A percentile compares a stretch with the other conserved stretches of the same genome.
Evolutionary conservation across 1,284 basidiomycete species (phyloP).

Genomic region (Wolfiporia cocos): DNA sequence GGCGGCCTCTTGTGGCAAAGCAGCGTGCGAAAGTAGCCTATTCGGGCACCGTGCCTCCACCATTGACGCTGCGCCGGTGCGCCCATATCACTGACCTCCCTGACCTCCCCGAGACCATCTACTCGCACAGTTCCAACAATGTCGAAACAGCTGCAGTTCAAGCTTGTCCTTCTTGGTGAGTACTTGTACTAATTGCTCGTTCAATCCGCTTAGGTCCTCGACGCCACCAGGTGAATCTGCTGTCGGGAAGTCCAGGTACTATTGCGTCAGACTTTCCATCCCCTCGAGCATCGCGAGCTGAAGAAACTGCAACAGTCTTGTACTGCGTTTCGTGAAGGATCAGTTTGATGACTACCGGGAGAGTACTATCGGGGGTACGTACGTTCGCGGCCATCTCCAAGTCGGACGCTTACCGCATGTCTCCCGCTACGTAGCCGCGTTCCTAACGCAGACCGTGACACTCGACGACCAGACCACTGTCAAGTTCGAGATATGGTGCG

Average conservation of each 20-base stretch:
- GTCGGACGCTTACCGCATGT: not conserved
- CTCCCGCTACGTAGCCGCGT: conserved; percentile 62
- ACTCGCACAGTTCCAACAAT: conserved; percentile 51
- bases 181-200: conserved; percentile 6
- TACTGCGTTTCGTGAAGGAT: conserved; percentile 93
- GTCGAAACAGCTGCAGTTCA: conserved; percentile 85
- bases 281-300: no score
- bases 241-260: conserved; percentile 96
- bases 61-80: conserved; percentile 17
- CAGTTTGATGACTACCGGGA: conserved; percentile 98
- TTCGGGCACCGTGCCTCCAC: conserved; percentile 8
- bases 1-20: not conserved
- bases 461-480: conserved; percentile 87
- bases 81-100: conserved; percentile 14
- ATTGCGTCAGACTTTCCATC: conserved; percentile 12
- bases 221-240: conserved; percentile 79
- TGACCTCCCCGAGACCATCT: no score
- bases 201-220: not conserved
- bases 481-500: conserved; percentile 97
- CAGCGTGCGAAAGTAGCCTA: conserved; percentile 5
- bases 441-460: conserved; percentile 92
- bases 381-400: conserved; percentile 2
- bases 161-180: conserved; percentile 86
- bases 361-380: conserved; percentile 77
- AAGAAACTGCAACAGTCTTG: conserved; percentile 63